Base-by-base conservation (phyloP, 345 rosid genomes). In the Euphorbia tirucalli region DNA sequence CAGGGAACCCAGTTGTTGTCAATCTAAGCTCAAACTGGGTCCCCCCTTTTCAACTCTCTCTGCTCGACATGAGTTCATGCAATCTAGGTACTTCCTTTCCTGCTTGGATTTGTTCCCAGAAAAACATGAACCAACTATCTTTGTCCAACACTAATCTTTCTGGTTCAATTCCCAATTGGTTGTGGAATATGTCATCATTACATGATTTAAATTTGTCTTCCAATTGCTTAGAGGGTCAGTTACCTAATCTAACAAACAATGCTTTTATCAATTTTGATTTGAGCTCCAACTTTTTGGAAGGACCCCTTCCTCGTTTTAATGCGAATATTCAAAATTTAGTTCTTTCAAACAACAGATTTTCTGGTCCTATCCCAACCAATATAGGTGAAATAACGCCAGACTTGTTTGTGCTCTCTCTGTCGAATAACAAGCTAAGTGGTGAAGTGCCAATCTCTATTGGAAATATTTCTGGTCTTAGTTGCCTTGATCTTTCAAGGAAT, bases 41-140 rank as follows among this genome's bases (percentile, higher is more conserved):
- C 69, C 93, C 90, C 65, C 89, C 90, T 58, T 88, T 88, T 76
- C 80, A 74, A 67, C 79, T 85, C 6, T 71, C 65, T 43, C 19
- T 37, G 31, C 79, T 86, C 70, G 76, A 82, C 24, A 69, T 88
- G 16, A 82, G 83, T 50, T 85, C 86, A 74, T 88, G 89, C 77
- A 58, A 43, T 30, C 69, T 83, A n/a, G 88, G 89, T 74, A 87
- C 90, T 68, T 57, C 43, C 3, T 88, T 88, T 72, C 89, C 93
- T 2, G 58, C 71, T 62, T 88, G 93, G 93, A 84, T 88, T 66
- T 83, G 74, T 61, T 75, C 82, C 71, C 93, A 86, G 69, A 86
- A 74, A 61, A 48, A 79, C 32, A 82, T 86, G 37, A 71, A 67
- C 71, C 69, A 11, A 14, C 81, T 86, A 27, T 66, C 60, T 71